These are phyloP conservation scores for Ottelia alismoides DNA, from an alignment of 106 monocot species.

Conservation along the genomic window DNA sequence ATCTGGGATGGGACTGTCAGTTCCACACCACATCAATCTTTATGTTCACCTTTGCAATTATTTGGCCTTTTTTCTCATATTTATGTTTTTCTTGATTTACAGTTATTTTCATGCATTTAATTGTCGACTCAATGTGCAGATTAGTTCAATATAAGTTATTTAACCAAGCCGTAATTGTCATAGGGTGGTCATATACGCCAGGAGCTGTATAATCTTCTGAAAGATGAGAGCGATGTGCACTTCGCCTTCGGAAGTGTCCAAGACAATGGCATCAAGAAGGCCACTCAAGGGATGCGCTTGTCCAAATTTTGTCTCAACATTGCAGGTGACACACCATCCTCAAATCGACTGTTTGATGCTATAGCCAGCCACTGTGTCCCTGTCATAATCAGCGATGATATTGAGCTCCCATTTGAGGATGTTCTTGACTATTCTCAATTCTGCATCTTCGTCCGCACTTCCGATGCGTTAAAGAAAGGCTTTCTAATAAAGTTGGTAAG, in stretches of 20 bases:
- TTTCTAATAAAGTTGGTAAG: constrained; percentile 44
- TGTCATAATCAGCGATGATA: constrained; percentile 68
- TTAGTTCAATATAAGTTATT: too few species aligned
- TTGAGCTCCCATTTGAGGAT: constrained; percentile 84
- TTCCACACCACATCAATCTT: too few species aligned
- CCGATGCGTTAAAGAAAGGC: constrained; percentile 46
- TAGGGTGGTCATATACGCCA: constrained; percentile 56
- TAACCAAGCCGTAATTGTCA: too few species aligned
- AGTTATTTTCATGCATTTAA: too few species aligned
- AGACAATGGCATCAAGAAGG: constrained; percentile 28
- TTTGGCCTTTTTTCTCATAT: too few species aligned
- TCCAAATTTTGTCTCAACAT: constrained; percentile 81
- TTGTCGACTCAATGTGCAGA: too few species aligned
- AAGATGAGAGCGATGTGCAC: constrained; percentile 56
- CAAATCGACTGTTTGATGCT: constrained; percentile 81
- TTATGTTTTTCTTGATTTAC: too few species aligned
- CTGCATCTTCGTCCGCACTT: constrained; percentile 52
- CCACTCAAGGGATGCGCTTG: constrained; percentile 50
- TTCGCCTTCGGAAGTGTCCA: constrained; percentile 45
- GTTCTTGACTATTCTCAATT: constrained; percentile 72
- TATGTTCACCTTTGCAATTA: too few species aligned
- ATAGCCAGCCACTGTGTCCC: constrained; percentile 77
- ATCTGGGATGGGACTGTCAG: too few species aligned
- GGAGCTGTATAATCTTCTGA: constrained; percentile 53
- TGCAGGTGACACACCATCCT: constrained; percentile 89